Evolutionary conservation across 1,284 basidiomycete genomes (phyloP).

Genomic region (Ustilago shanxiensis): DNA sequence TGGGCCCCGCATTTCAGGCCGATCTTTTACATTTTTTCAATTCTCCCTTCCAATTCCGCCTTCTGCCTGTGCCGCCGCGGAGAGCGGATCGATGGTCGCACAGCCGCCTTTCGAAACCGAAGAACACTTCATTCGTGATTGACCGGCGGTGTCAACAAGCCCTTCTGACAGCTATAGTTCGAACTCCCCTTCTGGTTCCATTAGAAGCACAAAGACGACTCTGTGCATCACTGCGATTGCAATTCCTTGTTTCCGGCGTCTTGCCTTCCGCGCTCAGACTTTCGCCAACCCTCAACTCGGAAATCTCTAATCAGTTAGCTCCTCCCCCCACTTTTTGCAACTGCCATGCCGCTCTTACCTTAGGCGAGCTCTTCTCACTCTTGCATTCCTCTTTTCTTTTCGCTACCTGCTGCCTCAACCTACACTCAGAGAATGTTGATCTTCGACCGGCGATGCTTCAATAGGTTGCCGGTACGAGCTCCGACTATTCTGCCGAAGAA

Average conservation of each 20-base stretch:
- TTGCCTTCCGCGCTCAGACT: background rate
- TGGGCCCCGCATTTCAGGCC: conserved; percentile 1
- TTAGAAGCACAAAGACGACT: background rate
- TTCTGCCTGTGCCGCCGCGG: background rate
- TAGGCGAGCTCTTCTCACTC: background rate
- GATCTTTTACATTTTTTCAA: background rate
- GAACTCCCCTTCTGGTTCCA: background rate
- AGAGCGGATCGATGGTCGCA: too few relatives aligned
- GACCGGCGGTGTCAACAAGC: background rate
- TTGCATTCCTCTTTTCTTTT: too few relatives aligned
- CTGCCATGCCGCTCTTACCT: background rate
- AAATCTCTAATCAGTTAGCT: background rate
- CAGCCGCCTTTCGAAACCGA: background rate
- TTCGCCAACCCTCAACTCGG: background rate
- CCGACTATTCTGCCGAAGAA: background rate
- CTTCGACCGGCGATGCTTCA: conserved; percentile 1
- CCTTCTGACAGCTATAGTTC: conserved; percentile 2
- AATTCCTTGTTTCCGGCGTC: background rate
- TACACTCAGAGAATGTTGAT: background rate
- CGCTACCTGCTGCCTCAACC: too few relatives aligned
- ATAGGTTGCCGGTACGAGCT: background rate
- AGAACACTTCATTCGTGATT: conserved; percentile 1
- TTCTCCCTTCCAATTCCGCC: background rate
- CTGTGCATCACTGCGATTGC: background rate
- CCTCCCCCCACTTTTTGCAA: background rate